Percentiles rank a stretch among this genome's conserved stretches.
phyloP scores from a whole-genome alignment of 2,329 filamentous ascomycete genomes.

The Colletotrichum sp. region DNA sequence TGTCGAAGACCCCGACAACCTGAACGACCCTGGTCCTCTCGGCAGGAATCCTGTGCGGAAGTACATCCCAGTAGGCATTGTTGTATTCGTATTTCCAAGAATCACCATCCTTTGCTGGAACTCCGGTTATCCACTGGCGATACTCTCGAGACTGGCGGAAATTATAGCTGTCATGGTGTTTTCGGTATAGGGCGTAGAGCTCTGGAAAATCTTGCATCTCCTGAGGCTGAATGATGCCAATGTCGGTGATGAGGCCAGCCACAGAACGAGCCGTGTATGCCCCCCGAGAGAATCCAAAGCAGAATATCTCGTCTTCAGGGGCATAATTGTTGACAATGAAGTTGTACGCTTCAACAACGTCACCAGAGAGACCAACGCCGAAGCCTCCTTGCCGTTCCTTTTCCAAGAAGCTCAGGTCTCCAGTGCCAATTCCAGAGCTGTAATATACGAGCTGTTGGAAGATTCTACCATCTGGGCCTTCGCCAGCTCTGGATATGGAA shows the following conservation, averaged over 20 bases:
- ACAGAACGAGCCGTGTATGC: slow-evolving; percentile 45
- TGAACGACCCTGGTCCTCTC: not conserved
- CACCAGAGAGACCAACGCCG: not conserved
- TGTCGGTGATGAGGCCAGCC: slow-evolving; percentile 38
- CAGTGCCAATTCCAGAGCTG: not conserved
- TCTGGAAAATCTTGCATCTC: slow-evolving; percentile 21
- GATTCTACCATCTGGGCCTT: accelerated
- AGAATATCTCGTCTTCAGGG: slow-evolving; percentile 38
- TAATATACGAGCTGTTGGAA: not conserved
- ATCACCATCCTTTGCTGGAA: not conserved
- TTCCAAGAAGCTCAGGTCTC: not conserved
- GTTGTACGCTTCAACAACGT: slow-evolving; percentile 37
- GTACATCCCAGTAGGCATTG: not conserved
- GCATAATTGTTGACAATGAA: slow-evolving; percentile 42
- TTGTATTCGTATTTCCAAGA: not conserved
- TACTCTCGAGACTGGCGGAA: not conserved
- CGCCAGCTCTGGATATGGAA: not conserved
- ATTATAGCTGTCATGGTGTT: not conserved
- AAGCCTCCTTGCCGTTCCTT: not conserved
- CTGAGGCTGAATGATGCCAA: slow-evolving; percentile 22
- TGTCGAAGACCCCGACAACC: slow-evolving; percentile 16
- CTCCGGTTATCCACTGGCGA: not conserved
- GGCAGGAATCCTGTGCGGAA: not conserved
- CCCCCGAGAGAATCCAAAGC: slow-evolving; percentile 44
- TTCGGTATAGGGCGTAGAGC: not conserved